Evolutionary conservation across 805 yeast species (phyloP).

Genomic region (Tetrapisispora nanseiensis): DNA sequence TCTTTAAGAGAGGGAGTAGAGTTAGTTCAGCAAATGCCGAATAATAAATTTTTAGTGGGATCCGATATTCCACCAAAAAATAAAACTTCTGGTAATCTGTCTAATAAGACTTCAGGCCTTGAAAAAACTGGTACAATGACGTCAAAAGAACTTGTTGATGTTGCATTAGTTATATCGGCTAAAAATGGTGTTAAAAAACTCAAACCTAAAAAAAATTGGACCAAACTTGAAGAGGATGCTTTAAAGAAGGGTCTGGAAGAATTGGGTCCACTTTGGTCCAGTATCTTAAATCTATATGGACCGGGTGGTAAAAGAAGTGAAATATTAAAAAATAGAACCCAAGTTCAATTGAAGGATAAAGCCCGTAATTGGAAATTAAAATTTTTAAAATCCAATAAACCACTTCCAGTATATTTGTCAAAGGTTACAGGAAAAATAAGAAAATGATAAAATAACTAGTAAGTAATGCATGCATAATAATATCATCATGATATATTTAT

Average conservation of each 20-base stretch:
- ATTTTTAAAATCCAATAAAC: constrained; percentile 62
- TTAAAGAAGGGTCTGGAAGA: constrained; percentile 65
- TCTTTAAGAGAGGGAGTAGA: too few species aligned
- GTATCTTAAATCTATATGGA: constrained; percentile 82
- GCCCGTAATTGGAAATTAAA: constrained; percentile 93
- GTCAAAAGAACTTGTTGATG: constrained; percentile 12
- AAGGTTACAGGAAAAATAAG: constrained; percentile 81
- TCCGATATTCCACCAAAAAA: background rate
- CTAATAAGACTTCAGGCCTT: background rate
- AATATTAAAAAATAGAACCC: constrained; percentile 74
- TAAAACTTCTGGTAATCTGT: background rate
- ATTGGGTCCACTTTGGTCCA: constrained; percentile 91
- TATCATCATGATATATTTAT: too few species aligned
- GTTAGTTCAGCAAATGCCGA: too few species aligned
- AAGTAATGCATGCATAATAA: background rate
- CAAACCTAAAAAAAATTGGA: constrained; percentile 46
- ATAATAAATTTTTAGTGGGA: background rate
- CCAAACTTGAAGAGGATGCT: constrained; percentile 79
- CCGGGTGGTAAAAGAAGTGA: constrained; percentile 86
- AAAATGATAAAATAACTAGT: constrained; percentile 11
- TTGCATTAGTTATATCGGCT: constrained; percentile 19
- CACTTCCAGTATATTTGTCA: constrained; percentile 68
- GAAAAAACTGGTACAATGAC: background rate
- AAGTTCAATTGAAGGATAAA: constrained; percentile 89
- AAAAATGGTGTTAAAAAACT: constrained; percentile 18